Evolutionary conservation across 768 basidiomycete genomes (phyloP).

Genomic region (Roridomyces roridus): DNA sequence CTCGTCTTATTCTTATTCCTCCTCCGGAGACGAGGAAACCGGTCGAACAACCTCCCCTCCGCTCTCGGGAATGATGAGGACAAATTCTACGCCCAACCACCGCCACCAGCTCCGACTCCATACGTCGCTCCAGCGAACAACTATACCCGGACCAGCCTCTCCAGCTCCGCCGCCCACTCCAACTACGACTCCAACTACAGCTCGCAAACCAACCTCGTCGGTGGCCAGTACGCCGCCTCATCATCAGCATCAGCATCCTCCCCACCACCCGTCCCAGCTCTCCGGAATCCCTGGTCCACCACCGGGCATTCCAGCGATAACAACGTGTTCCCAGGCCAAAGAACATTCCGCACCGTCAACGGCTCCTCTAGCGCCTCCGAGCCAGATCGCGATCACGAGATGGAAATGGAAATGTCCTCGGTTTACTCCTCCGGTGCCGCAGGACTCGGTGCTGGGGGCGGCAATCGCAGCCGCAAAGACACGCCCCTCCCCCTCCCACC

Average conservation of each 20-base stretch:
- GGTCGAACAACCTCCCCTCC: conserved; percentile 8
- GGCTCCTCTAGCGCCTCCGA: no score
- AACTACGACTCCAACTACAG: background rate
- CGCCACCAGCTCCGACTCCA: background rate
- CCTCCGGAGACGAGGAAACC: conserved; percentile 7
- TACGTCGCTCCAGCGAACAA: no score
- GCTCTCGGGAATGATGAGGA: background rate
- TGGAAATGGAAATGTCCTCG: no score
- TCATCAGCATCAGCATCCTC: background rate
- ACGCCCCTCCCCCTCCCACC: conserved; percentile 14
- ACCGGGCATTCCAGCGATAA: no score
- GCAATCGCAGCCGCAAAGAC: conserved; percentile 4
- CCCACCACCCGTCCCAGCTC: background rate
- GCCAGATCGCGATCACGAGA: no score
- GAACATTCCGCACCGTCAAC: conserved; percentile 2
- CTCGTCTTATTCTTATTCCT: conserved; percentile 6
- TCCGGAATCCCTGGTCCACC: background rate
- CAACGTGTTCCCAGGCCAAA: no score
- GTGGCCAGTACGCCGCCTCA: background rate
- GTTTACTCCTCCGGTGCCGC: conserved; percentile 15
- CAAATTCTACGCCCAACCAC: conserved; percentile 5
- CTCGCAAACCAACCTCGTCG: background rate
- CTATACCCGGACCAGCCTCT: background rate
- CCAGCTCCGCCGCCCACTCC: background rate
- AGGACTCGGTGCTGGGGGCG: conserved; percentile 15